Conservation (phyloP, 1,139 yeast genomes). For the Saccharomyces hybrid region DNA sequence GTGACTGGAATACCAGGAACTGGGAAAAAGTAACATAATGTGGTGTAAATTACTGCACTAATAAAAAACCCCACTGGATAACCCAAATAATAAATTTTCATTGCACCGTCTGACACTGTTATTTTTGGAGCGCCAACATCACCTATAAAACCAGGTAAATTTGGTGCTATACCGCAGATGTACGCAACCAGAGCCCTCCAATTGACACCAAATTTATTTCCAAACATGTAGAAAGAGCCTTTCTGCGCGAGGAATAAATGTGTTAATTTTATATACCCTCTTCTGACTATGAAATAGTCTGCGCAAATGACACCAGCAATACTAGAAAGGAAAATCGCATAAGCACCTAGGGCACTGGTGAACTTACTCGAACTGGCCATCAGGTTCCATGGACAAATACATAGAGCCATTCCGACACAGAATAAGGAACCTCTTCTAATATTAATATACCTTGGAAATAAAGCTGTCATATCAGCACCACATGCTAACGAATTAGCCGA, state of each 20-base stretch:
- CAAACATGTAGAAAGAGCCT: conserved; percentile 46
- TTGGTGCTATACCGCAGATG: conserved; percentile 65
- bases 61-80: conserved; percentile 65
- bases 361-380: conserved; percentile 62
- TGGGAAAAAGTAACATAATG: conserved; percentile 27
- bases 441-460: conserved; percentile 67
- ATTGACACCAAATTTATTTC: conserved; percentile 52
- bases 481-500: conserved; percentile 82
- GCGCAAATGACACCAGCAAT: conserved; percentile 74
- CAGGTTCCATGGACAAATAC: conserved; percentile 83
- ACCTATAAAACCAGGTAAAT: conserved; percentile 80
- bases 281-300: conserved; percentile 67
- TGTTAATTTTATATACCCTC: conserved; percentile 55
- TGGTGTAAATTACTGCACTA: conserved; percentile 44
- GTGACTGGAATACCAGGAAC: no score
- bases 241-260: conserved; percentile 47
- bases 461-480: conserved; percentile 81
- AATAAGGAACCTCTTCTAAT: conserved; percentile 75
- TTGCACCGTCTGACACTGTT: conserved; percentile 59
- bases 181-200: conserved; percentile 74
- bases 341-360: conserved; percentile 69
- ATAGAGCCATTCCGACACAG: conserved; percentile 65
- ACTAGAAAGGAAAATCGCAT: conserved; percentile 74
- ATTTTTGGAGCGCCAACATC: conserved; percentile 50
- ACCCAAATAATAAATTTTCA: conserved; percentile 57